phyloP scores from a whole-genome alignment of 1,284 basidiomycete species.

The Ceratobasidium sp. region DNA sequence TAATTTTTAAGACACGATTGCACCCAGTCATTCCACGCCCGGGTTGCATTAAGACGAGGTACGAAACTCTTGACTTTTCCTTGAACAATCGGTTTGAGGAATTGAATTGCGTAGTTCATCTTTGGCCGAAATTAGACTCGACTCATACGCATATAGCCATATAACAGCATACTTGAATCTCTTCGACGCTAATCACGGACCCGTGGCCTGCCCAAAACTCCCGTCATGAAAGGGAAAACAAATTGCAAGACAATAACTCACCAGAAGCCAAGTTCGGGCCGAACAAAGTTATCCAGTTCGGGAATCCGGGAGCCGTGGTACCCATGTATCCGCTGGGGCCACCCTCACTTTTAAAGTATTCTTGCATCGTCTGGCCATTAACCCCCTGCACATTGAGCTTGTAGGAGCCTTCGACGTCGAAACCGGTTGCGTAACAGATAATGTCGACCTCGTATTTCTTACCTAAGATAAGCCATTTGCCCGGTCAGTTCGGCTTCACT shows the following conservation, averaged over 20 bases:
- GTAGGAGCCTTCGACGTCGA: conserved; percentile 41
- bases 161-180: conserved; percentile 14
- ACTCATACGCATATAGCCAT: too few species aligned
- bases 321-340: conserved; percentile 67
- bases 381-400: background rate
- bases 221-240: background rate
- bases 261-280: conserved; percentile 54
- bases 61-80: conserved; percentile 28
- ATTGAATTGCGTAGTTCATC: conserved; percentile 38
- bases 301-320: conserved; percentile 65
- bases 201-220: conserved; percentile 1
- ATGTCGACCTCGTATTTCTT: conserved; percentile 46
- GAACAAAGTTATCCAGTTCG: conserved; percentile 65
- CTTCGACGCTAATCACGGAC: conserved; percentile 27
- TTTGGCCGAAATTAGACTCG: background rate
- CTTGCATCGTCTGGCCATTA: conserved; percentile 59
- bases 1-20: conserved; percentile 3
- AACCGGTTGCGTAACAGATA: conserved; percentile 48
- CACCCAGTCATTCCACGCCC: conserved; percentile 20
- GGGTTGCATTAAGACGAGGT: background rate
- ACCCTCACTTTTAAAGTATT: conserved; percentile 64
- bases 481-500: conserved; percentile 23
- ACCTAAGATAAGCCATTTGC: conserved; percentile 16
- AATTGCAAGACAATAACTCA: too few species aligned
- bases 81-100: conserved; percentile 15